phyloP scores from a whole-genome alignment of 805 yeast genomes.

The Saccharomyces paradoxus region DNA sequence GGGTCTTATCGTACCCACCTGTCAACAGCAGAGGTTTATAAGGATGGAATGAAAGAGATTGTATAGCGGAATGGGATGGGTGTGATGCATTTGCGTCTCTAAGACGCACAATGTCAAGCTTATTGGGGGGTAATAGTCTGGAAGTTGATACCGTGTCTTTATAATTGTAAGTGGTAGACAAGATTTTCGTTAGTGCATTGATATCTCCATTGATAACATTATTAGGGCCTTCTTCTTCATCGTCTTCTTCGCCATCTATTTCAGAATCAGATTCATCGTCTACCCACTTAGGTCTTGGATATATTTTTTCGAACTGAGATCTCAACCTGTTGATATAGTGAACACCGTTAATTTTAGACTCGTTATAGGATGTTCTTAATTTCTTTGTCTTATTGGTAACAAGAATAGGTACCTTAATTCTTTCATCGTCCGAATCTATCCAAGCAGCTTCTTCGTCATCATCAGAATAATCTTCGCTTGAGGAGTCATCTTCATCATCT shows the following conservation, averaged over 20 bases:
- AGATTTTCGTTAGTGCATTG: conserved; percentile 33
- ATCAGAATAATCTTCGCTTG: conserved; percentile 27
- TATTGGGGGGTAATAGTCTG: conserved; percentile 58
- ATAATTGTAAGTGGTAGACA: conserved; percentile 34
- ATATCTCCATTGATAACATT: conserved; percentile 34
- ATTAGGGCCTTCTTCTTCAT: conserved; percentile 26
- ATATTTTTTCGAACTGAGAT: conserved; percentile 60
- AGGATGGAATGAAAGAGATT: conserved; percentile 77
- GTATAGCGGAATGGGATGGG: conserved; percentile 73
- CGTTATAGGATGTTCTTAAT: conserved; percentile 54
- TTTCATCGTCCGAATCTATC: conserved; percentile 90
- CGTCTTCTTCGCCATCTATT: conserved; percentile 21
- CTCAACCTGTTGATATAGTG: conserved; percentile 58
- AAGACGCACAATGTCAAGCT: conserved; percentile 68
- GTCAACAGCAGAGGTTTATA: conserved; percentile 67
- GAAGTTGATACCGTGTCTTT: conserved; percentile 33
- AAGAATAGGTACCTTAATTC: conserved; percentile 49
- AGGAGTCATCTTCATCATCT: conserved; percentile 34
- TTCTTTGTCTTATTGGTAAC: conserved; percentile 58
- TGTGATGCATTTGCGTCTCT: conserved; percentile 77
- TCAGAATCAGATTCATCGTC: conserved; percentile 29
- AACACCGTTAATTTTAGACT: conserved; percentile 46
- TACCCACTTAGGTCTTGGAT: conserved; percentile 86
- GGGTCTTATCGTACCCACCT: conserved; percentile 86
- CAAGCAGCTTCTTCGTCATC: conserved; percentile 49